Evolutionary conservation across 1,284 basidiomycete genomes (phyloP).

Genomic region (Microstroma glucosiphilum): DNA sequence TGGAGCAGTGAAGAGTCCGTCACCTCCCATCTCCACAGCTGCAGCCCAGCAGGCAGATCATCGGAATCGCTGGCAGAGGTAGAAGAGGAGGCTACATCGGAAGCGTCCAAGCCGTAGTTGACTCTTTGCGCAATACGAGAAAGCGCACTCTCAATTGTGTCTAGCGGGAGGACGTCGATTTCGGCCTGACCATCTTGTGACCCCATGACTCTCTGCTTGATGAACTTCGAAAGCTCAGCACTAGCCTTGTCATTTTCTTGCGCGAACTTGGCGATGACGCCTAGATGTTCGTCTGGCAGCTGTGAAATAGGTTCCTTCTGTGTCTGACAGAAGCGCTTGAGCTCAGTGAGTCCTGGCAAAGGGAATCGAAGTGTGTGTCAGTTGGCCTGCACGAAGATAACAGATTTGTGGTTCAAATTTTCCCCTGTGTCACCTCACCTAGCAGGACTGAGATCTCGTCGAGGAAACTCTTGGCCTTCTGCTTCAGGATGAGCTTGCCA

Average conservation of each 20-base stretch:
- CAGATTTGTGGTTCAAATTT: no score
- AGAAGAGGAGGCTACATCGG: neutral
- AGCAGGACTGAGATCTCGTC: constrained; percentile 73
- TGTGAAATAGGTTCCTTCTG: constrained; percentile 49
- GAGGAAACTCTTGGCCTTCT: constrained; percentile 68
- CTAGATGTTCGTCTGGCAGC: constrained; percentile 62
- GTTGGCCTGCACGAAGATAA: neutral
- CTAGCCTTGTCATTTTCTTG: constrained; percentile 30
- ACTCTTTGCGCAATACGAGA: constrained; percentile 27
- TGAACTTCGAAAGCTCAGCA: constrained; percentile 28
- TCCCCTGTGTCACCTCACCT: constrained; percentile 54
- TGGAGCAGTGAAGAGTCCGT: constrained; percentile 66
- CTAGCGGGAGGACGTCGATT: constrained; percentile 15
- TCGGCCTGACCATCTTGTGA: constrained; percentile 20
- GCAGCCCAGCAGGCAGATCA: constrained; percentile 51
- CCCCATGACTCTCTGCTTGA: constrained; percentile 29
- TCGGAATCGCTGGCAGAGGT: constrained; percentile 6
- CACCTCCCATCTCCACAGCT: constrained; percentile 84
- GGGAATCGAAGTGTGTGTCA: neutral
- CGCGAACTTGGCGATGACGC: neutral
- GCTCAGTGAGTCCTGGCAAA: constrained; percentile 26
- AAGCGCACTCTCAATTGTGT: constrained; percentile 28
- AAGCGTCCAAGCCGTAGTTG: constrained; percentile 36
- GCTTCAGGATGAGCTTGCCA: constrained; percentile 69
- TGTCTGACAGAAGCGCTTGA: constrained; percentile 30